A percentile compares a stretch with the other conserved stretches of the same genome.
Evolutionary conservation across 345 rosid species (phyloP).

Genomic region (Camelina neglecta): DNA sequence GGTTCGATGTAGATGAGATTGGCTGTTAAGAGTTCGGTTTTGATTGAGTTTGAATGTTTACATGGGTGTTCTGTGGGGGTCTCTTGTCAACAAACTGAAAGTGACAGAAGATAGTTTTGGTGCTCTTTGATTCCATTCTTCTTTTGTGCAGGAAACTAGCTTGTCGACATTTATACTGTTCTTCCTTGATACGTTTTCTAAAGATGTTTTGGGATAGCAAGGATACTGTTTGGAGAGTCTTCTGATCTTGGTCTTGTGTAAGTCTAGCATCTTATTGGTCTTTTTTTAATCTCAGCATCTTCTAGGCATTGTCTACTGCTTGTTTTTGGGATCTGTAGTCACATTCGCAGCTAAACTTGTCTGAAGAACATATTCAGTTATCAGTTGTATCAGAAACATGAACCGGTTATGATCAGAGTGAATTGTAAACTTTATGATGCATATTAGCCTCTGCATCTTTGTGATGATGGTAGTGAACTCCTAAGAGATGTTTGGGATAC

Average conservation of each 20-base stretch:
- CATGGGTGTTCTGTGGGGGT: not conserved
- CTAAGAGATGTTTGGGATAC: not conserved
- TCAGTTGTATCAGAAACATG: not conserved
- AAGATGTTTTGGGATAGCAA: not conserved
- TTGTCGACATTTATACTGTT: not conserved
- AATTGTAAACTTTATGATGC: not conserved
- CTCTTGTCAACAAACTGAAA: not conserved
- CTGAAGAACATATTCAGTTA: not conserved
- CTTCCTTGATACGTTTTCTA: not conserved
- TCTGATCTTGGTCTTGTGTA: constrained; percentile 15
- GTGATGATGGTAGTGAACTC: too few species aligned
- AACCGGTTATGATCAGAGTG: not conserved
- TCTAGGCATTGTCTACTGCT: not conserved
- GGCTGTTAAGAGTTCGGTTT: not conserved
- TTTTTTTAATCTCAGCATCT: not conserved
- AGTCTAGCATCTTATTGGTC: not conserved
- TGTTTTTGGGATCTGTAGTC: not conserved
- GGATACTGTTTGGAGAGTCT: not conserved
- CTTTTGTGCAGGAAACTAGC: not conserved
- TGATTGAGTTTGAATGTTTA: not conserved
- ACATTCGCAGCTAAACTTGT: not conserved
- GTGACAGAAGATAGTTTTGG: too few species aligned
- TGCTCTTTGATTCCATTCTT: not conserved
- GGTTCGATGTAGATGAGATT: not conserved
- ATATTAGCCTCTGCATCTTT: not conserved